phyloP scores from a whole-genome alignment of 2,329 filamentous ascomycete species.

The Hirsutella minnesotensis region DNA sequence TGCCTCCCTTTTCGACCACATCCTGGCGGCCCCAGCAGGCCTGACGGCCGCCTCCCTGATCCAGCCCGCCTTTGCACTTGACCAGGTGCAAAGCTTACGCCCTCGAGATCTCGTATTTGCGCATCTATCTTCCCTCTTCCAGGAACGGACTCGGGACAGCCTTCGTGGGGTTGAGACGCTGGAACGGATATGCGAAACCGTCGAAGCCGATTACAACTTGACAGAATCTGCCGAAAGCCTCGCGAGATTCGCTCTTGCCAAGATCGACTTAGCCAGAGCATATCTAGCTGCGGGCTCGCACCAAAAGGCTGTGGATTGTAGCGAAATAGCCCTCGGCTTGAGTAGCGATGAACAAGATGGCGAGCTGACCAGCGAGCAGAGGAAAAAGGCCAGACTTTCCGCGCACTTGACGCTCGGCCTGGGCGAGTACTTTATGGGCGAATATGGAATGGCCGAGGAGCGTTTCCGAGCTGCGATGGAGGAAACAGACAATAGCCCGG shows the following conservation, averaged over 20 bases:
- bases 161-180: slow-evolving; percentile 51
- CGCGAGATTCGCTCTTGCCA: slow-evolving; percentile 67
- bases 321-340: slow-evolving; percentile 68
- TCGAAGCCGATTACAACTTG: slow-evolving; percentile 75
- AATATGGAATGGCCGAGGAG: slow-evolving; percentile 57
- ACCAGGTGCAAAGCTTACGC: slow-evolving; percentile 62
- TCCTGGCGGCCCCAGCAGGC: slow-evolving; percentile 45
- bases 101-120: slow-evolving; percentile 60
- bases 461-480: slow-evolving; percentile 73
- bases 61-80: slow-evolving; percentile 78
- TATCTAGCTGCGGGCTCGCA: slow-evolving; percentile 60
- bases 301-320: slow-evolving; percentile 61
- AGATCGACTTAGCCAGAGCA: slow-evolving; percentile 76
- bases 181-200: slow-evolving; percentile 50
- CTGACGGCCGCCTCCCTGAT: slow-evolving; percentile 53
- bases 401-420: slow-evolving; percentile 79
- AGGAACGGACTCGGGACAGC: slow-evolving; percentile 67
- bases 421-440: slow-evolving; percentile 59
- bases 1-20: slow-evolving; percentile 69
- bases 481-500: slow-evolving; percentile 65
- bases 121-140: slow-evolving; percentile 69
- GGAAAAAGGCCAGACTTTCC: slow-evolving; percentile 64
- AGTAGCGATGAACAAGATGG: slow-evolving; percentile 59
- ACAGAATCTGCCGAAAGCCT: slow-evolving; percentile 67
- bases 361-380: slow-evolving; percentile 51